Conservation (phyloP, 176 grass and related monocot genomes). For the Triticum monococcum region DNA sequence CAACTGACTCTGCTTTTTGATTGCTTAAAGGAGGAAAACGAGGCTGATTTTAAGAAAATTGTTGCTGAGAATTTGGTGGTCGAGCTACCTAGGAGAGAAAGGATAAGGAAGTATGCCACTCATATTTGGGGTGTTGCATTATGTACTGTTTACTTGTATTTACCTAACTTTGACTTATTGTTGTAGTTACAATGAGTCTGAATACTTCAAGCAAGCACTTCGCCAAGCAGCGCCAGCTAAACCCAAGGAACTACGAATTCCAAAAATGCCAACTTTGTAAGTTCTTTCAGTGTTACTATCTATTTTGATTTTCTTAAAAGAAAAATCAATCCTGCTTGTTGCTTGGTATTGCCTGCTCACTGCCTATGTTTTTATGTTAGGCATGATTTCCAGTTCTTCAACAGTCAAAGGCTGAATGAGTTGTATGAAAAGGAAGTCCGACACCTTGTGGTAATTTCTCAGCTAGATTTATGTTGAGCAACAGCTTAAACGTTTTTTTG, state of each 20-base stretch:
- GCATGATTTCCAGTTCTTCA: constrained; percentile 99
- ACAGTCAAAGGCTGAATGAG: constrained; percentile 87
- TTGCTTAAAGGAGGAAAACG: constrained; percentile 87
- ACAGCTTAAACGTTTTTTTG: neutral
- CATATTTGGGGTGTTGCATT: neutral
- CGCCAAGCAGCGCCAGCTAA: constrained; percentile 89
- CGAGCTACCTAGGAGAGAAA: constrained; percentile 93
- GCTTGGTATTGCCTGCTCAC: constrained; percentile 12
- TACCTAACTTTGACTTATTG: neutral
- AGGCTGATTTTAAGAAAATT: constrained; percentile 92
- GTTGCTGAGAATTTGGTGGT: constrained; percentile 95
- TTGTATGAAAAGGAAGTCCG: constrained; percentile 99
- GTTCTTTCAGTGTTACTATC: neutral
- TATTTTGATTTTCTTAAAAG: neutral
- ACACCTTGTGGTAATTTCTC: constrained; percentile 77
- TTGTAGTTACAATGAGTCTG: constrained; percentile 90
- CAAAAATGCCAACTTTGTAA: constrained; percentile 96
- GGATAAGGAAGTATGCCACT: constrained; percentile 74
- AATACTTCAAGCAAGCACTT: constrained; percentile 97
- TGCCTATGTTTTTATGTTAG: constrained; percentile 31
- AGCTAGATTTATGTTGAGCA: neutral
- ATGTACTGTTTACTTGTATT: neutral
- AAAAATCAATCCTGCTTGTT: neutral
- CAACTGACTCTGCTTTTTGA: neutral
- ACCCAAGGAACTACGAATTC: constrained; percentile 83